A percentile compares a stretch with the other conserved stretches of the same genome.
Evolutionary conservation across 2,329 filamentous ascomycete genomes (phyloP).

Genomic region (Aureobasidium lini): DNA sequence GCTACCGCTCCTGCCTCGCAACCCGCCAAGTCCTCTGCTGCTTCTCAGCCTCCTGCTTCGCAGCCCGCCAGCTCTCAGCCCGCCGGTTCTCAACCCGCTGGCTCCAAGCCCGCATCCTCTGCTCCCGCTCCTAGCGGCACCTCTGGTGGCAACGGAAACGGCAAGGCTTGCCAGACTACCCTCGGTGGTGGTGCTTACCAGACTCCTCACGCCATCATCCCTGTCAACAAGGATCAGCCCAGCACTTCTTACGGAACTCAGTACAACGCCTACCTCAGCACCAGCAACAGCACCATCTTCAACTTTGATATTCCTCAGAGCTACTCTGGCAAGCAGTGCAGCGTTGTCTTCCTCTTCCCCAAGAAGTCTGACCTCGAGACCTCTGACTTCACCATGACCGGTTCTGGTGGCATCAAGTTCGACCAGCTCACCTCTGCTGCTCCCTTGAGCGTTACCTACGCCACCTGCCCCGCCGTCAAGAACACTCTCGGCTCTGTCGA

Average conservation of each 20-base stretch:
- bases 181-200: conserved; percentile 29
- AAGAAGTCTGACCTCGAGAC: conserved; percentile 27
- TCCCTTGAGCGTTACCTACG: conserved; percentile 20
- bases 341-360: conserved; percentile 42
- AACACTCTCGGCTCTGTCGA: background rate
- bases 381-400: conserved; percentile 30
- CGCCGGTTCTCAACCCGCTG: background rate
- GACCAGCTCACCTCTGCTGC: conserved; percentile 21
- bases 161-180: conserved; percentile 20
- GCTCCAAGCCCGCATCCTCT: background rate
- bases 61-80: background rate
- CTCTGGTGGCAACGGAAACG: background rate
- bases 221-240: conserved; percentile 31
- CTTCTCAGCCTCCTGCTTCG: background rate
- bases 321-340: conserved; percentile 38
- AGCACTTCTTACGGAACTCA: conserved; percentile 33
- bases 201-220: conserved; percentile 29
- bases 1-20: background rate
- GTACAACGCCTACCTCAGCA: conserved; percentile 34
- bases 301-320: conserved; percentile 39
- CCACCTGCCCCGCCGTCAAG: conserved; percentile 14
- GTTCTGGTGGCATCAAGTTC: conserved; percentile 32
- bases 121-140: conserved; percentile 1
- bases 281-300: conserved; percentile 34
- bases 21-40: background rate